These are phyloP conservation scores for Narthecium ossifragum DNA, from an alignment of 106 monocot genomes.

Conservation along the genomic window DNA sequence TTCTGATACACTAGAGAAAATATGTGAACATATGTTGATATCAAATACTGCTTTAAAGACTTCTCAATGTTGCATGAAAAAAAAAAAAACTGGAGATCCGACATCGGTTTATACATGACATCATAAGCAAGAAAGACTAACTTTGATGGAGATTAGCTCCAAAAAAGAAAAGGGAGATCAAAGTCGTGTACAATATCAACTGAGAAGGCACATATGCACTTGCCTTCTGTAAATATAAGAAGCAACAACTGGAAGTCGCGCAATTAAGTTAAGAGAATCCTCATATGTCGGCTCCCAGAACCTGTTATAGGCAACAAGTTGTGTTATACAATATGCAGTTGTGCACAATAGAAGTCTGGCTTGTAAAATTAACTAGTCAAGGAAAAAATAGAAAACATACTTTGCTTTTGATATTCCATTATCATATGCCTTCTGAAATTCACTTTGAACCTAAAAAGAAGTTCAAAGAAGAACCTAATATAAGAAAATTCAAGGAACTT, in stretches of 20 bases:
- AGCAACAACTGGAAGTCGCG: constrained; percentile 74
- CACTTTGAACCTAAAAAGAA: constrained; percentile 49
- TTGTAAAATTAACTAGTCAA: too few species aligned
- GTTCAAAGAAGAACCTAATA: background rate
- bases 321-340: too few species aligned
- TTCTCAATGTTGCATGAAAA: too few species aligned
- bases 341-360: background rate
- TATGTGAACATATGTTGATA: too few species aligned
- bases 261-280: constrained; percentile 87
- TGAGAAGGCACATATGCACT: background rate
- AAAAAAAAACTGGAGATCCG: too few species aligned
- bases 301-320: constrained; percentile 33
- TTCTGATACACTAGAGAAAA: too few species aligned
- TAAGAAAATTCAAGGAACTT: background rate
- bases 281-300: constrained; percentile 99
- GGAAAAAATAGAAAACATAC: constrained; percentile 18
- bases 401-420: constrained; percentile 77
- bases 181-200: background rate
- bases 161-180: too few species aligned
- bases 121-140: too few species aligned
- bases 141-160: too few species aligned
- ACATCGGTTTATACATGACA: too few species aligned
- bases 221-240: constrained; percentile 93
- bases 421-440: constrained; percentile 97
- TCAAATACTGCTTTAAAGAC: too few species aligned